phyloP scores from a whole-genome alignment of 805 yeast genomes.

The Debaryomyces prosopidis region DNA sequence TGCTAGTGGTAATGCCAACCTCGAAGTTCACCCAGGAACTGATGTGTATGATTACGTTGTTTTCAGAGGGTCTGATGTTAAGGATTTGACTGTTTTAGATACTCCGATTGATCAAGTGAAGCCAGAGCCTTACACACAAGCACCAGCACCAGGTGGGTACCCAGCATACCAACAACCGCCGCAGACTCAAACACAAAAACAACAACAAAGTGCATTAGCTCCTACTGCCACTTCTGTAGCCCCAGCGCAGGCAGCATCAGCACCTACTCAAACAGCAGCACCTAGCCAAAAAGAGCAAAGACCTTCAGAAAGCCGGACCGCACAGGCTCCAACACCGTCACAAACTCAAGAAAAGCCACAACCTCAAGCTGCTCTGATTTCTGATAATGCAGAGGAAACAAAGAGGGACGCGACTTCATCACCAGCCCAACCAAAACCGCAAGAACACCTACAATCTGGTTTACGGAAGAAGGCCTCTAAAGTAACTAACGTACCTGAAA shows the following conservation, averaged over 20 bases:
- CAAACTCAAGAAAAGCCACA: conserved; percentile 5
- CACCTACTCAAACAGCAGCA: conserved; percentile 4
- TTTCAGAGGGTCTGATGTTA: conserved; percentile 89
- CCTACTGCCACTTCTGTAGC: conserved; percentile 10
- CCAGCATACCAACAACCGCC: conserved; percentile 12
- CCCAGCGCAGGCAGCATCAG: conserved; percentile 3
- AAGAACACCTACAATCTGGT: conserved; percentile 10
- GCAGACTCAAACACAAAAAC: conserved; percentile 10
- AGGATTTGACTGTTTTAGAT: conserved; percentile 83
- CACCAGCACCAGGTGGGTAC: conserved; percentile 13
- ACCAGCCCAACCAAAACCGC: conserved; percentile 14
- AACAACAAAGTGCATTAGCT: conserved; percentile 3
- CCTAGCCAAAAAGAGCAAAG: conserved; percentile 3
- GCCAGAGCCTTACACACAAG: conserved; percentile 43
- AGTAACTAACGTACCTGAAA: conserved; percentile 43
- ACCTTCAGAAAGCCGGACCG: conserved; percentile 5
- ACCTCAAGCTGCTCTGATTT: conserved; percentile 10
- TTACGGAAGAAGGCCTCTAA: conserved; percentile 6
- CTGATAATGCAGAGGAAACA: conserved; percentile 11
- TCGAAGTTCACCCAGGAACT: conserved; percentile 71
- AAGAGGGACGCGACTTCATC: conserved; percentile 9
- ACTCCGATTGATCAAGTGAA: conserved; percentile 62
- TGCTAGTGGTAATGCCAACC: conserved; percentile 54
- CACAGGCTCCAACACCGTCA: conserved; percentile 8
- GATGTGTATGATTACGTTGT: conserved; percentile 74